Conservation (phyloP, 2,329 filamentous ascomycete genomes). For the Xylaria sp. region DNA sequence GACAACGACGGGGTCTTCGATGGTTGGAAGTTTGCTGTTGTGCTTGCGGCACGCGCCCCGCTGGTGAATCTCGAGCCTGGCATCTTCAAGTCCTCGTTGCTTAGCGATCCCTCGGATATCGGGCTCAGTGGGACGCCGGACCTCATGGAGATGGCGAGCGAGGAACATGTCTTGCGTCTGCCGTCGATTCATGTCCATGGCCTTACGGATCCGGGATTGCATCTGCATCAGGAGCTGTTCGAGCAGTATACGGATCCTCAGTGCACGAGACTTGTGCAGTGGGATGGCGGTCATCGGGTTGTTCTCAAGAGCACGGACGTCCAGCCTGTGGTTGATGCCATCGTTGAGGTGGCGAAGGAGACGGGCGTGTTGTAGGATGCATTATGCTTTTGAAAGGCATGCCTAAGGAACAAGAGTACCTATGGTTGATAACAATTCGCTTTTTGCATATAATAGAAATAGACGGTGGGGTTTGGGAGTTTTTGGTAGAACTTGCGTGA, state of each 20-base stretch:
- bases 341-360: conserved; percentile 62
- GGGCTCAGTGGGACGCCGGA: conserved; percentile 58
- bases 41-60: conserved; percentile 71
- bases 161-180: conserved; percentile 61
- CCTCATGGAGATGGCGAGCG: conserved; percentile 53
- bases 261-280: conserved; percentile 71
- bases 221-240: conserved; percentile 66
- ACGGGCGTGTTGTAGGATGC: conserved; percentile 51
- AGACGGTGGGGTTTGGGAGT: conserved; percentile 7
- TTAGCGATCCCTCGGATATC: conserved; percentile 45
- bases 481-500: conserved; percentile 12
- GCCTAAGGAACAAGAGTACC: background rate
- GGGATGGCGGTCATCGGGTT: conserved; percentile 78
- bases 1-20: conserved; percentile 49
- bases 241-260: conserved; percentile 68
- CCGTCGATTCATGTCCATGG: conserved; percentile 78
- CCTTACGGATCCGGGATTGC: conserved; percentile 67
- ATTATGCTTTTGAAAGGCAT: conserved; percentile 9
- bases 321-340: conserved; percentile 62
- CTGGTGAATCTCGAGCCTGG: conserved; percentile 63
- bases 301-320: conserved; percentile 77
- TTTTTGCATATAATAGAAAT: background rate
- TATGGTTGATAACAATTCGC: background rate
- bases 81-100: conserved; percentile 46
- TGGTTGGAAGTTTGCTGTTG: conserved; percentile 68